Conservation (phyloP, 202 grass and related monocot species). For the Schoenoplectus tabernaemontani region DNA sequence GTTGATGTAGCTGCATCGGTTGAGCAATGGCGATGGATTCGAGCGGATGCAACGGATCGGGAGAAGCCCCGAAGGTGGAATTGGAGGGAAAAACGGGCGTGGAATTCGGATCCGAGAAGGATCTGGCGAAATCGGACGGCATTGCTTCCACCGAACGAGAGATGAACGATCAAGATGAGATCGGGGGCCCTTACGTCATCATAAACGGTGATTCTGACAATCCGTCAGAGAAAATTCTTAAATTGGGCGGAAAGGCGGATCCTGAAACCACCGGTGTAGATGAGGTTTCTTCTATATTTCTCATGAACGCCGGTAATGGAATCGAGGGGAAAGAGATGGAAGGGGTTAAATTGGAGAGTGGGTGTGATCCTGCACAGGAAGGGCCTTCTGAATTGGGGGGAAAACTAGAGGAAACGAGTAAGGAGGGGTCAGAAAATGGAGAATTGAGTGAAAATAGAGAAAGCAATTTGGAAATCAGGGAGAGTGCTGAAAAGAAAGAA, state of each 20-base stretch:
- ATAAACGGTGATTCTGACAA: constrained; percentile 64
- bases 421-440: constrained; percentile 9
- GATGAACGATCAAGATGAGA: constrained; percentile 39
- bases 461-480: constrained; percentile 17
- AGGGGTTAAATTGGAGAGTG: neutral
- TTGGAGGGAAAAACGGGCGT: constrained; percentile 15
- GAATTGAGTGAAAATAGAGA: neutral
- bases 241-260: constrained; percentile 24
- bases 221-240: constrained; percentile 29
- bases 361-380: neutral
- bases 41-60: constrained; percentile 31
- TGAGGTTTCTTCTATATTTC: neutral
- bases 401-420: neutral
- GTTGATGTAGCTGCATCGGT: constrained; percentile 19
- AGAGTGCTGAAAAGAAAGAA: neutral
- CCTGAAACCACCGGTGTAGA: neutral
- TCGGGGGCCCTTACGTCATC: constrained; percentile 44
- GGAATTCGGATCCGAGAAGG: constrained; percentile 32
- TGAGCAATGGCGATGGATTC: constrained; percentile 60
- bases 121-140: neutral
- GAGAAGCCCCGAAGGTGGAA: constrained; percentile 36
- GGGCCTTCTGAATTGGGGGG: constrained; percentile 12
- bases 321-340: neutral
- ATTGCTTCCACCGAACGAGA: constrained; percentile 24
- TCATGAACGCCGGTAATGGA: neutral